Conservation (phyloP, 306 rosid genomes). For the Begonia fuchsioides region DNA sequence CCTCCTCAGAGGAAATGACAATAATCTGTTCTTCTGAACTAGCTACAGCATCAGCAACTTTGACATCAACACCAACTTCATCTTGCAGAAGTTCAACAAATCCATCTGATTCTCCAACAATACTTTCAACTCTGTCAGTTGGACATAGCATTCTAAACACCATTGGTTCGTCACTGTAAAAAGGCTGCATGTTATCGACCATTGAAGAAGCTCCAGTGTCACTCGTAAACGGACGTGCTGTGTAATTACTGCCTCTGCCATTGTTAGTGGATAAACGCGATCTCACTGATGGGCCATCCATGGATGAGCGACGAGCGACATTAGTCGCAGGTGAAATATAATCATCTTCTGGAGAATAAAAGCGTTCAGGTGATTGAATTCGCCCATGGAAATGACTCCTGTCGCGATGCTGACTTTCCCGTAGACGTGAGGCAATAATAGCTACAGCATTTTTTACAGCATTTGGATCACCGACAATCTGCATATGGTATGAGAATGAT, state of each 20-base stretch:
- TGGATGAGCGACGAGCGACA: constrained; percentile 46
- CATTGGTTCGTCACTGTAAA: constrained; percentile 48
- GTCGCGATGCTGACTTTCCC: constrained; percentile 99
- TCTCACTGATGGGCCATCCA: constrained; percentile 53
- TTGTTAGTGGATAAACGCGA: constrained; percentile 34
- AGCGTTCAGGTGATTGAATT: constrained; percentile 64
- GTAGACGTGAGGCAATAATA: constrained; percentile 63
- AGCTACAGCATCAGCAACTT: constrained; percentile 45
- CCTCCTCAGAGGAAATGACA: constrained; percentile 85
- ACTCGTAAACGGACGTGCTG: constrained; percentile 32
- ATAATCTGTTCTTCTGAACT: constrained; percentile 85
- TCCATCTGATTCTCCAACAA: constrained; percentile 81
- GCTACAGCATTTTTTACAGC: constrained; percentile 63
- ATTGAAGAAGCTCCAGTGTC: constrained; percentile 44
- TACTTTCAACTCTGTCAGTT: constrained; percentile 45
- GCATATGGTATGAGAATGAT: constrained; percentile 13
- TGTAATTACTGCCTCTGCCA: constrained; percentile 47
- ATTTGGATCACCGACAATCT: constrained; percentile 77
- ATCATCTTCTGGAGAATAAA: constrained; percentile 74
- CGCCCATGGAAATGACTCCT: constrained; percentile 78
- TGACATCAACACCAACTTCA: constrained; percentile 83
- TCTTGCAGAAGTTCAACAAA: constrained; percentile 67
- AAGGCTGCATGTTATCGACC: constrained; percentile 41
- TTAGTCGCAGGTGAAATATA: constrained; percentile 42
- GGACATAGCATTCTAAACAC: constrained; percentile 92